Conservation (phyloP, 345 rosid species). For the Gossypium thurberi region DNA sequence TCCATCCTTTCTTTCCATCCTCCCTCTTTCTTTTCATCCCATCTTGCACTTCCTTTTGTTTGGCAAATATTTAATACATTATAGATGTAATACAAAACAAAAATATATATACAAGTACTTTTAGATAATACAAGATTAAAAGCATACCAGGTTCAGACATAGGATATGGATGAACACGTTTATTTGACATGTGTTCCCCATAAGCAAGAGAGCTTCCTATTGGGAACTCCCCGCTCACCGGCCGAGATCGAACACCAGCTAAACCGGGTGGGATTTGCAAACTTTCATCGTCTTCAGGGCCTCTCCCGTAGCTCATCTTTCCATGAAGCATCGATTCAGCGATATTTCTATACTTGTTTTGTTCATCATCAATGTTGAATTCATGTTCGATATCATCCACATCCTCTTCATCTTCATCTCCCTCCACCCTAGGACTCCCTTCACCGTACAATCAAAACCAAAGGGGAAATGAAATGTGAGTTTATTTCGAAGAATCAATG, state of each 20-base stretch:
- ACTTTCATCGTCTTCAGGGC: slow-evolving; percentile 76
- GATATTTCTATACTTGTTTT: slow-evolving; percentile 52
- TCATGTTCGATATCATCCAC: slow-evolving; percentile 89
- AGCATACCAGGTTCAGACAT: slow-evolving; percentile 67
- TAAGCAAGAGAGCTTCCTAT: slow-evolving; percentile 50
- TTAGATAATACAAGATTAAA: not conserved
- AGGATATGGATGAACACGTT: slow-evolving; percentile 88
- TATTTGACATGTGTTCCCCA: slow-evolving; percentile 58
- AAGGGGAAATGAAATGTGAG: not conserved
- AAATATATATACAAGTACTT: not conserved
- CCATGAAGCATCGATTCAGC: slow-evolving; percentile 91
- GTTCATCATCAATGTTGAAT: slow-evolving; percentile 77
- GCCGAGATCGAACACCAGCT: slow-evolving; percentile 62
- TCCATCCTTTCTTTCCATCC: slow-evolving; percentile 93
- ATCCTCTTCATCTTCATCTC: slow-evolving; percentile 97
- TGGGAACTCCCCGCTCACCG: slow-evolving; percentile 90
- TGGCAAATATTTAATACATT: not conserved
- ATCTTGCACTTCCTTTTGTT: slow-evolving; percentile 56
- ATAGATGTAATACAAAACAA: not conserved
- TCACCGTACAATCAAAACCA: not conserved
- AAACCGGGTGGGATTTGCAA: slow-evolving; percentile 62
- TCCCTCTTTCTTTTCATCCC: slow-evolving; percentile 84
- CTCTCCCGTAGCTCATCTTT: slow-evolving; percentile 97
- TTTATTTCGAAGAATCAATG: slow-evolving; percentile 12
- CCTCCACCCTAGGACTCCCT: slow-evolving; percentile 91